Base-by-base conservation (phyloP, 2,329 filamentous ascomycete species). In the Xylariales sp. region DNA sequence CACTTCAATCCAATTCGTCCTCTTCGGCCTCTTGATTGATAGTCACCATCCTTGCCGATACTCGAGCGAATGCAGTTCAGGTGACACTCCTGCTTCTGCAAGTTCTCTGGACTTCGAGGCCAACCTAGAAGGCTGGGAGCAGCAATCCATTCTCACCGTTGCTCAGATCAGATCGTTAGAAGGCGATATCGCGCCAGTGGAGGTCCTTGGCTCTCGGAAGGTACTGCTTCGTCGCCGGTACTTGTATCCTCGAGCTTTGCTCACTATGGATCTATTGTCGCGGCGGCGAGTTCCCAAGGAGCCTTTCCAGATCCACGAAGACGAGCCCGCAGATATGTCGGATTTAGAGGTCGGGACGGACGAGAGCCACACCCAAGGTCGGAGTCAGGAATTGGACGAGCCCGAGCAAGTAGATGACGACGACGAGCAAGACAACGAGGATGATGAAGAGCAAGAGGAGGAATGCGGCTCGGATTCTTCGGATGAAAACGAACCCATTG, bases 401-500 rank as follows among this genome's bases (percentile, higher is more conserved):
- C 56, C 60, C 16, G 58, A 54, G 40, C 54, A 57, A 20, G 57
- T 60, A 25, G 62, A 63, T 12, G 60, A 60, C 11, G 59, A 61
- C 15, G 56, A 60, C 2, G 60, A 68, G 5, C 65, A 66, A 3
- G 62, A 65, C 2, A 64, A 68, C 1, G 57, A 61, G 3, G 64
- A 63, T 1, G 51, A 55, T 0, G 59, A 59, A 5, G 60, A 61
- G 3, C 59, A 59, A 6, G 60, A 62, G 3, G 61, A 67, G 4
- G 70, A 74, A 2, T 65, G 62, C 21, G 72, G 70, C 1, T 65
- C 61, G 1, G 66, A 68, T 3, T 63, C 61, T 25, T 76, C 66
- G 21, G 80, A 81, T 7, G 80, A 81, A 18, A 80, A 87, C 38
- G 72, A 76, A 19, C 63, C 69, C 11, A 72, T 88, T 27, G 85